Conservation (phyloP, 495 filamentous ascomycete species). For the Aspergillus sclerotioniger region DNA sequence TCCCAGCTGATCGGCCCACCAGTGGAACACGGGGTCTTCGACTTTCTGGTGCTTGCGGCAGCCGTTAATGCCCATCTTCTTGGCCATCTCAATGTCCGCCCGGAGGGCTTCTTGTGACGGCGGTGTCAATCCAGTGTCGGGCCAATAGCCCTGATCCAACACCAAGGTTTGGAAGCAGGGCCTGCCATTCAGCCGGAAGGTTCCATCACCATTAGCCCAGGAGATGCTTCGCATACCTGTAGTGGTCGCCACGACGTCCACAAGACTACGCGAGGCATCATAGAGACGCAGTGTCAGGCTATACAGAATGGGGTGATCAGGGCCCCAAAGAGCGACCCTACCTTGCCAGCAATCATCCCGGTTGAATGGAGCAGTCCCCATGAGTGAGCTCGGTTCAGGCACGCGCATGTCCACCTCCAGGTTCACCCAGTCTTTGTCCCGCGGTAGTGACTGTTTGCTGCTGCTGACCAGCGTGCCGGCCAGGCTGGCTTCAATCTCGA, state of each 20-base stretch:
- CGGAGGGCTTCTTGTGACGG: slow-evolving; percentile 34
- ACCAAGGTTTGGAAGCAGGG: slow-evolving; percentile 39
- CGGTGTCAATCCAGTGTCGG: slow-evolving; percentile 37
- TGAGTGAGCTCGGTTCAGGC: slow-evolving; percentile 5
- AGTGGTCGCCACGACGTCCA: slow-evolving; percentile 33
- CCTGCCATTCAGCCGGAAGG: slow-evolving; percentile 38
- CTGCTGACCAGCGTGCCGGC: slow-evolving; percentile 17
- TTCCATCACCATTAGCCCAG: slow-evolving; percentile 36
- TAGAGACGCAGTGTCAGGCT: slow-evolving; percentile 32
- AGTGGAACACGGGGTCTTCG: slow-evolving; percentile 37
- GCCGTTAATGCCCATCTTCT: slow-evolving; percentile 35
- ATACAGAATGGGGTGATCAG: slow-evolving; percentile 39
- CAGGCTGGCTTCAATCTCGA: slow-evolving; percentile 30
- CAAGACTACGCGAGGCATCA: slow-evolving; percentile 12
- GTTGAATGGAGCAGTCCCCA: slow-evolving; percentile 14
- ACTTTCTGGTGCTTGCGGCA: slow-evolving; percentile 45
- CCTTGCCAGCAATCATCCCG: slow-evolving; percentile 26
- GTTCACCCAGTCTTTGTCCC: slow-evolving; percentile 21
- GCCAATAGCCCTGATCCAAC: slow-evolving; percentile 42
- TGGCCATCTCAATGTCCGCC: slow-evolving; percentile 32
- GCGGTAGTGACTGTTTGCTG: slow-evolving; percentile 11
- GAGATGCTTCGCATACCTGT: slow-evolving; percentile 37
- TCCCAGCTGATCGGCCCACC: slow-evolving; percentile 42
- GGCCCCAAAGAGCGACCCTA: slow-evolving; percentile 36
- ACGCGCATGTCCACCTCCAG: slow-evolving; percentile 29